Evolutionary conservation across 2,329 filamentous ascomycete genomes (phyloP).

Genomic region (Botrytis paeoniae): DNA sequence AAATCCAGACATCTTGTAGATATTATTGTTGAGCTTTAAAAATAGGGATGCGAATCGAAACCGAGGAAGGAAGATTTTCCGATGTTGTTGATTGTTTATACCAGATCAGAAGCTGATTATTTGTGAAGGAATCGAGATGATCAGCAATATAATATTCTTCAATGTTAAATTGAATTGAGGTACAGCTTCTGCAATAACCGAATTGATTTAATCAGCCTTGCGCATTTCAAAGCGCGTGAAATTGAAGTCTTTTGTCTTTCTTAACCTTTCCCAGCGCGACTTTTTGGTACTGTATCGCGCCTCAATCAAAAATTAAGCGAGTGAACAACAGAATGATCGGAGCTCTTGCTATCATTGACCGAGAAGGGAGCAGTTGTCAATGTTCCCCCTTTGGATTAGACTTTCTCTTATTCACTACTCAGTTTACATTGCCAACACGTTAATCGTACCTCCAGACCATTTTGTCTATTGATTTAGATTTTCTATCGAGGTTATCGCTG

Average conservation of each 20-base stretch:
- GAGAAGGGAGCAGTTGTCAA: conserved; percentile 14
- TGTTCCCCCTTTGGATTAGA: neutral
- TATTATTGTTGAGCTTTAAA: neutral
- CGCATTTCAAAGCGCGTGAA: conserved; percentile 27
- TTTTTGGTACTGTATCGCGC: conserved; percentile 17
- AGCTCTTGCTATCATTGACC: conserved; percentile 8
- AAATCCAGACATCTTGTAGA: conserved; percentile 36
- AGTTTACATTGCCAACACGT: conserved; percentile 7
- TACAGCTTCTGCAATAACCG: conserved; percentile 22
- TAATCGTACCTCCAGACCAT: neutral
- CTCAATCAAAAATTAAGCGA: conserved; percentile 20
- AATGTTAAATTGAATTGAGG: neutral
- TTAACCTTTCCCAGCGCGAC: conserved; percentile 18
- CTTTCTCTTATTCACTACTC: conserved; percentile 4
- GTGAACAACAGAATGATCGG: conserved; percentile 13
- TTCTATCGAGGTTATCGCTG: conserved; percentile 4
- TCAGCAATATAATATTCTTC: neutral
- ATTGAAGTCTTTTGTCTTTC: conserved; percentile 17
- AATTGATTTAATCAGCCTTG: conserved; percentile 20
- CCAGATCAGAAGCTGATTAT: conserved; percentile 9
- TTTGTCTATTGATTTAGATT: neutral
- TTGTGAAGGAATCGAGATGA: conserved; percentile 9
- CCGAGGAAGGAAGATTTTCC: conserved; percentile 16
- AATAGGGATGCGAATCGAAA: conserved; percentile 7
- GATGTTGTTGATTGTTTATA: conserved; percentile 2